phyloP scores from a whole-genome alignment of 495 filamentous ascomycete genomes.

The Cryomyces antarcticus region DNA sequence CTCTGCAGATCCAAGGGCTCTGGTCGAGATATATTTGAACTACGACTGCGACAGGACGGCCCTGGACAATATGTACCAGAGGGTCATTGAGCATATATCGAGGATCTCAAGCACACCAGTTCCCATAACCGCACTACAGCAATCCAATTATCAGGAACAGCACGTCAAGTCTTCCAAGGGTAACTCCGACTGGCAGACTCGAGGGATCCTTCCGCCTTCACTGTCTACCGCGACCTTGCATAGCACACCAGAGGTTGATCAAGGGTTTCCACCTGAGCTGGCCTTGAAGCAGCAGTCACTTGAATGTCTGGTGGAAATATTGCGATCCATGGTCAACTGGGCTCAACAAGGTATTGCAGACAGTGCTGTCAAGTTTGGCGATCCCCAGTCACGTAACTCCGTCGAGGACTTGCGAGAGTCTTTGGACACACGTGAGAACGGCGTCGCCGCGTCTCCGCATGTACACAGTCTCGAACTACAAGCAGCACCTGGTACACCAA shows the following conservation, averaged over 20 bases:
- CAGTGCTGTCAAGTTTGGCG: conserved; percentile 24
- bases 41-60: conserved; percentile 91
- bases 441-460: conserved; percentile 27
- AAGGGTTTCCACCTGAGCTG: conserved; percentile 64
- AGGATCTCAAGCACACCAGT: conserved; percentile 59
- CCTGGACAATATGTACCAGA: conserved; percentile 92
- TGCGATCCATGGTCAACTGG: conserved; percentile 86
- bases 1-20: conserved; percentile 61
- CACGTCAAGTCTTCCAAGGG: conserved; percentile 31
- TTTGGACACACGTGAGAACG: conserved; percentile 38
- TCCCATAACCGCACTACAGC: conserved; percentile 49
- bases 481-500: conserved; percentile 35
- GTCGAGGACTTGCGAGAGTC: conserved; percentile 66
- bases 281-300: conserved; percentile 71
- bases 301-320: conserved; percentile 67
- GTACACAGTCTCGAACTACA: conserved; percentile 26
- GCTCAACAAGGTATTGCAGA: conserved; percentile 57
- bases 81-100: conserved; percentile 80
- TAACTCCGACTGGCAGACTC: conserved; percentile 56
- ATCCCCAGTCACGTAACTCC: conserved; percentile 39
- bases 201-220: conserved; percentile 65
- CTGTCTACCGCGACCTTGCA: conserved; percentile 60
- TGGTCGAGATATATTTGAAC: conserved; percentile 95
- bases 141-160: conserved; percentile 68
- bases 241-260: conserved; percentile 34